Evolutionary conservation across 176 grass and related monocot genomes (phyloP), one percentile per base, ranked within the genome.

Genomic region (Lolium multiflorum): DNA sequence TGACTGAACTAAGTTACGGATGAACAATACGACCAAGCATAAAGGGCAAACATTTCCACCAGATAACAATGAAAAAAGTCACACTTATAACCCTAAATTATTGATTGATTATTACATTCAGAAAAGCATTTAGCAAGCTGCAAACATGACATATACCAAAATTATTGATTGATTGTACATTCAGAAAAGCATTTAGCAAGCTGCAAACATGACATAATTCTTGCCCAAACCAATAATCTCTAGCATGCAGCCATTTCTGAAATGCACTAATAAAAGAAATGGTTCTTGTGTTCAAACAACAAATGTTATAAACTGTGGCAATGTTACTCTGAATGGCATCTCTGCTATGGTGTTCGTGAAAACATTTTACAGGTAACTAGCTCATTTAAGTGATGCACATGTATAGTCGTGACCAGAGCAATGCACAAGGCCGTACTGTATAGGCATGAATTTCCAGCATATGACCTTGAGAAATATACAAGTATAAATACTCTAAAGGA

Each of bases 31-130:
- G 0, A 6, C 1, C 18, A 41, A 48, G 17, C 15, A 76, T 76
- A 81, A 26, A 52, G 13, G 49, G 60, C 5, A 76, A 58, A 17
- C 41, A 85, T 89, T 74, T 57, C 7, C 25, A 87, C 57, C 11
- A 80, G 47, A 8, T 66, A 68, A 68, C 47, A 73, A 43, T 25
- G 39, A 2, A 80, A 35, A 64, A n/a, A 51, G 56, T 3, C 0
- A 8, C 35, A 80, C 2, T 44, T 41, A 9, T 5, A 56, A 43
- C 12, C 4, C 39, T 24, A 67, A 15, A 39, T 22, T 11, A 69
- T 39, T 50, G 26, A 54, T 14, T 68, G 41, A 35, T 35, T 35
- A 35, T 35, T 35, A 35, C 31, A 35, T 49, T 49, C 35, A 85
- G 16, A 49, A 5, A 74, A 57, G 61, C 35, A 66, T 76, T 71